Base-by-base conservation (phyloP, 2,329 filamentous ascomycete genomes). In the Monilinia fructigena region DNA sequence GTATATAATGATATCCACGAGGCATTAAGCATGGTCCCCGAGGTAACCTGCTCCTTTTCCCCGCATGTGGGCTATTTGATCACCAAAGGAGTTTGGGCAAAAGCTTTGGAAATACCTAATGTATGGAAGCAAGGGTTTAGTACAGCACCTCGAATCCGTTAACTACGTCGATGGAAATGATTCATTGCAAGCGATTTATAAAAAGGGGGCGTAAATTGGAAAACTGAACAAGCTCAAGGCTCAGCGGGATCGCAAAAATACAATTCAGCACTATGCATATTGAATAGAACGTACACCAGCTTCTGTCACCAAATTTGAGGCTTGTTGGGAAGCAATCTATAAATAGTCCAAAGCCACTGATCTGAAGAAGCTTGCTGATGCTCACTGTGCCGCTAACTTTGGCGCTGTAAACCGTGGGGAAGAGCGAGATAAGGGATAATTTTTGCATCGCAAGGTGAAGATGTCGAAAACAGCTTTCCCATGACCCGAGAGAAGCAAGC, bases 161-260 rank as follows among this genome's bases (percentile, higher is more conserved):
- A 85, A 85, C 72, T 85, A 84, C 68, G 82, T 81, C 0, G 77
- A 77, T 58, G 82, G 82, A 0, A 75, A 80, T 4, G 82, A 85
- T 74, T 70, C 72, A 2, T 69, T 75, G 0, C 67, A 75, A 59
- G 72, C 75, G 3, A 76, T 79, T 75, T 85, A 86, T 70, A 83
- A 83, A 16, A 75, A 75, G 60, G 83, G 83, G 66, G 63, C 84
- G 82, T 81, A 77, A 83, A 23, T 75, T 81, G 69, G 72, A 80
- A 80, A 77, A 65, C 73, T 85, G 69, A 75, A 72, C 67, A 69
- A 68, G 14, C 67, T 85, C 71, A 85, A 85, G 78, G 67, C 72
- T 40, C 79, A 79, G 70, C 84, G 83, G 67, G 82, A 85, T 66
- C 82, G 79, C 0, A 64, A 77, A 3, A 74, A 76, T 47, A 76